These are phyloP conservation scores for Alnus rubra DNA, from an alignment of 306 rosid species.

Conservation along the genomic window DNA sequence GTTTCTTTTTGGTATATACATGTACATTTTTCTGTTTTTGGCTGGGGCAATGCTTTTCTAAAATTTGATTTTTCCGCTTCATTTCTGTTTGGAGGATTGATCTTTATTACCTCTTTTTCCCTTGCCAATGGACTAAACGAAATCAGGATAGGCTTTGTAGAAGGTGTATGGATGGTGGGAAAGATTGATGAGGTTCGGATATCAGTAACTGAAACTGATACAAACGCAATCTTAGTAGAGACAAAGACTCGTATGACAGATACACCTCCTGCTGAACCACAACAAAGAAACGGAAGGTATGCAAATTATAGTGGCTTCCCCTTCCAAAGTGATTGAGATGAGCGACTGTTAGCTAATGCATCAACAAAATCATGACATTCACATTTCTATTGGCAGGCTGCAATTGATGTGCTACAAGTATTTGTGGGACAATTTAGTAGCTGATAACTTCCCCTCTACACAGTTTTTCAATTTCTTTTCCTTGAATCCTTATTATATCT, in stretches of 20 bases:
- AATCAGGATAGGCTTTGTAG: slow-evolving; percentile 59
- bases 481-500: slow-evolving; percentile 47
- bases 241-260: slow-evolving; percentile 67
- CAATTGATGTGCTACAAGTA: slow-evolving; percentile 85
- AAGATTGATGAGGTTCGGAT: slow-evolving; percentile 77
- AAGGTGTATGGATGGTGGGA: slow-evolving; percentile 75
- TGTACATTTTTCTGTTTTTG: not conserved
- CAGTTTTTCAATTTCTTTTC: slow-evolving; percentile 51
- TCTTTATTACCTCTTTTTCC: not conserved
- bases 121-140: slow-evolving; percentile 18
- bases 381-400: slow-evolving; percentile 56
- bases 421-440: slow-evolving; percentile 68
- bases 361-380: slow-evolving; percentile 20
- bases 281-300: slow-evolving; percentile 82
- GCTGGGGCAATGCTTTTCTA: not conserved
- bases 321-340: not conserved
- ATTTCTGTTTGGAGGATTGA: slow-evolving; percentile 5
- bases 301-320: not conserved
- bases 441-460: slow-evolving; percentile 49
- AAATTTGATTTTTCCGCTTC: not conserved
- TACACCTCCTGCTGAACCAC: slow-evolving; percentile 75
- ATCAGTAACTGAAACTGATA: slow-evolving; percentile 42
- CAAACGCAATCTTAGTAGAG: slow-evolving; percentile 64
- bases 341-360: slow-evolving; percentile 1
- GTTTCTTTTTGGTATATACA: not conserved